These are phyloP conservation scores for Cercospora berteroae DNA, from an alignment of 2,329 filamentous ascomycete genomes.

Conservation along the genomic window DNA sequence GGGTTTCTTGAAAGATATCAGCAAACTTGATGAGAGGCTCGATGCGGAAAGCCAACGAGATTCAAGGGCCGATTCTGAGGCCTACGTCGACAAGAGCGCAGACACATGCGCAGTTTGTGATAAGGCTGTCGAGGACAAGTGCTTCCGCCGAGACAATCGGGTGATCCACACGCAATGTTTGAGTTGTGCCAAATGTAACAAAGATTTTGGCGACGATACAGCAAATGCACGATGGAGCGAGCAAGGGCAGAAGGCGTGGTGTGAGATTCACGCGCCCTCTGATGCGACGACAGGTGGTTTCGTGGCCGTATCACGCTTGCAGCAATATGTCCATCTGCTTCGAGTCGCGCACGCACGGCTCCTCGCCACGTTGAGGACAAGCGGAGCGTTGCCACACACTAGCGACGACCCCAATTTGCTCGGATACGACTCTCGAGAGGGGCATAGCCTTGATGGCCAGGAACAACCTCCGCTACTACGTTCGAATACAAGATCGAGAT, in stretches of 20 bases:
- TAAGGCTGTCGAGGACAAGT: slow-evolving; percentile 92
- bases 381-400: slow-evolving; percentile 73
- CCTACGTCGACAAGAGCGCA: slow-evolving; percentile 47
- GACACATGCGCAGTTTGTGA: slow-evolving; percentile 82
- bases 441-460: slow-evolving; percentile 53
- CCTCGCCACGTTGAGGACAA: slow-evolving; percentile 79
- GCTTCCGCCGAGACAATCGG: slow-evolving; percentile 69
- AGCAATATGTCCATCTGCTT: slow-evolving; percentile 91
- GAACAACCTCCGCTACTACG: slow-evolving; percentile 55
- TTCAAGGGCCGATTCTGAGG: slow-evolving; percentile 42
- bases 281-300: slow-evolving; percentile 61
- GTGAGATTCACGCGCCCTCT: slow-evolving; percentile 51
- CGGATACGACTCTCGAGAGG: slow-evolving; percentile 65
- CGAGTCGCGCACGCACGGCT: slow-evolving; percentile 87
- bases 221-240: slow-evolving; percentile 70
- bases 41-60: slow-evolving; percentile 62
- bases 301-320: slow-evolving; percentile 75
- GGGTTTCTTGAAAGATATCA: slow-evolving; percentile 78
- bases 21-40: slow-evolving; percentile 75
- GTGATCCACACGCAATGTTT: slow-evolving; percentile 85
- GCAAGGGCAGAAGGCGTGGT: slow-evolving; percentile 67
- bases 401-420: slow-evolving; percentile 67
- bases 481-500: slow-evolving; percentile 70
- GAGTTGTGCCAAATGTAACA: slow-evolving; percentile 65
- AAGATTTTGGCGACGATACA: slow-evolving; percentile 67